Base-by-base conservation (phyloP, 345 rosid genomes). In the Combretum micranthum region DNA sequence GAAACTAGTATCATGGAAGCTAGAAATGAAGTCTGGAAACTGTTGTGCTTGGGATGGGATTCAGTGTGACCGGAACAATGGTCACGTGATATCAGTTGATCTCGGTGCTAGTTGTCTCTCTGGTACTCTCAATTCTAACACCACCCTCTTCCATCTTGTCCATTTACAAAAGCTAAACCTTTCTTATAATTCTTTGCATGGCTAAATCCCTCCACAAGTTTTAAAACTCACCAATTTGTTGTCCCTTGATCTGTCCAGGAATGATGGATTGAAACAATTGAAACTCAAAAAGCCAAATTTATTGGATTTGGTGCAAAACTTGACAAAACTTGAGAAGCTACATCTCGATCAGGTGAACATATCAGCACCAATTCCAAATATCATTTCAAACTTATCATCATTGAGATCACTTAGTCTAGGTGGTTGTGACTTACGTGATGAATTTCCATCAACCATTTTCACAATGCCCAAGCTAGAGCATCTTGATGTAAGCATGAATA, bases 101-200 rank as follows among this genome's bases (percentile, higher is more conserved):
- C 70, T 70, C 0, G 39, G 69, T 47, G 47, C 25, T 15, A 65
- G 58, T 39, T 56, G 39, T 42, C 64, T 70, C 17, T 17, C 16
- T 17, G 70, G 66, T 26, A 57, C 70, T 9, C 46, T 65, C 47
- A 49, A 46, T 37, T 64, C 70, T 16, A 47, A 18, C n/a, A 49
- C 52, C 25, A 65, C 47, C 55, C 60, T 70, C 47, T 70, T 65
- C 55, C 63, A 15, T 11, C 74, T 70, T 42, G 55, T 51, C 17
- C 60, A 26, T 17, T 49, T 70, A 9, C 59, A 15, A 20, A 56
- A 39, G 53, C 74, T 70, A 19, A 59, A 64, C 50, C 74, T 64
- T 1, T 65, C 62, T 0, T 12, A 12, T 55, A 70, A 61, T 13
- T 2, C 54, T 57, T 59, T 70, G 53, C 14, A 44, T 17, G 70